phyloP scores from a whole-genome alignment of 2,329 filamentous ascomycete species.

The Fusarium chuoi region DNA sequence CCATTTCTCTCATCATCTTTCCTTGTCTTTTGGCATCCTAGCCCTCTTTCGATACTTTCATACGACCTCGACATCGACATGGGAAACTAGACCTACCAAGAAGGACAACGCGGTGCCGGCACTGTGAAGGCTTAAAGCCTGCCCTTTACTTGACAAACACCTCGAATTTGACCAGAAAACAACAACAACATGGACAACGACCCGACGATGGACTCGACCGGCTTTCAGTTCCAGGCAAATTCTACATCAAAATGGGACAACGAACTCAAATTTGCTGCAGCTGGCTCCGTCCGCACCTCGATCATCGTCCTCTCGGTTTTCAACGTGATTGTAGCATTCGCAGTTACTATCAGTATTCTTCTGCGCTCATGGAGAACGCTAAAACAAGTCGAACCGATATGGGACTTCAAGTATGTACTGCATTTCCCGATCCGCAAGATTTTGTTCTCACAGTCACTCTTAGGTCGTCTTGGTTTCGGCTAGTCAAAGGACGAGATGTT shows the following conservation, averaged over 20 bases:
- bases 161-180: conserved; percentile 16
- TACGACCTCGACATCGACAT: conserved; percentile 26
- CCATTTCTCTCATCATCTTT: background rate
- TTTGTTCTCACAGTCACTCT: conserved; percentile 17
- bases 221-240: conserved; percentile 52
- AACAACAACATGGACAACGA: conserved; percentile 18
- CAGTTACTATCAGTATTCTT: conserved; percentile 66
- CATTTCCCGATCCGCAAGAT: background rate
- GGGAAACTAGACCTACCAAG: conserved; percentile 28
- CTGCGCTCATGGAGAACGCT: conserved; percentile 63
- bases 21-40: background rate
- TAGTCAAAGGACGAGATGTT: conserved; percentile 59
- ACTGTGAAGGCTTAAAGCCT: conserved; percentile 41
- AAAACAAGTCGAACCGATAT: conserved; percentile 54
- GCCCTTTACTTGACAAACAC: conserved; percentile 12
- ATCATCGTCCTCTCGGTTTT: conserved; percentile 70
- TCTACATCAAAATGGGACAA: conserved; percentile 60
- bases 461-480: conserved; percentile 54
- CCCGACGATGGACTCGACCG: conserved; percentile 33
- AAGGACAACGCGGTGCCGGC: conserved; percentile 41
- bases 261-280: conserved; percentile 62
- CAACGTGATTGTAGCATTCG: conserved; percentile 68
- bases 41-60: conserved; percentile 1
- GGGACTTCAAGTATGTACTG: conserved; percentile 54
- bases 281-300: conserved; percentile 69